Percentiles rank a stretch among this genome's conserved stretches.
Conservation (phyloP, 331 rosid genomes). For the Erythrophleum ivorense region DNA sequence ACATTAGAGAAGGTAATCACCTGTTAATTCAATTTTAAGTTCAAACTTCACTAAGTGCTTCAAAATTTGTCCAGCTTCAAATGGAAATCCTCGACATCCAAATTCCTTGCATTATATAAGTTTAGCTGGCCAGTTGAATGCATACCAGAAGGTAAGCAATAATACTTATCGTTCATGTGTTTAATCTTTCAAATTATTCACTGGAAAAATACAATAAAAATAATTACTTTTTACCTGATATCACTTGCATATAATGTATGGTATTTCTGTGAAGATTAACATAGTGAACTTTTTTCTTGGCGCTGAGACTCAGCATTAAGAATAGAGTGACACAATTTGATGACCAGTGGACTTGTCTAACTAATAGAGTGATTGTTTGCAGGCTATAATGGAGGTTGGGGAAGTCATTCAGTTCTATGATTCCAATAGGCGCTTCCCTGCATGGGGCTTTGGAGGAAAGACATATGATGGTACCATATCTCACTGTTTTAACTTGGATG, state of each 20-base stretch:
- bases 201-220: neutral
- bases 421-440: conserved; percentile 73
- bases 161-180: conserved; percentile 1
- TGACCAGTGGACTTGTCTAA: conserved; percentile 16
- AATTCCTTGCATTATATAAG: conserved; percentile 75
- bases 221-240: neutral
- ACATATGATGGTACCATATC: conserved; percentile 51
- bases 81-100: conserved; percentile 68
- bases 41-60: conserved; percentile 35
- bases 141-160: conserved; percentile 76
- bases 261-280: neutral
- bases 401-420: conserved; percentile 91
- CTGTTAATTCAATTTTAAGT: neutral
- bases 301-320: neutral
- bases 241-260: too few species aligned
- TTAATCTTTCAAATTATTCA: conserved; percentile 20
- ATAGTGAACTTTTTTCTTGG: neutral
- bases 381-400: conserved; percentile 87
- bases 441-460: conserved; percentile 94
- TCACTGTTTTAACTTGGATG: conserved; percentile 86
- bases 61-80: conserved; percentile 70
- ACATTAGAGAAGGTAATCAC: conserved; percentile 16
- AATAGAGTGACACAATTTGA: neutral
- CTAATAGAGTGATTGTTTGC: conserved; percentile 33
- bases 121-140: conserved; percentile 63